phyloP scores from a whole-genome alignment of 2,329 filamentous ascomycete species.

The Drechslera avenae region DNA sequence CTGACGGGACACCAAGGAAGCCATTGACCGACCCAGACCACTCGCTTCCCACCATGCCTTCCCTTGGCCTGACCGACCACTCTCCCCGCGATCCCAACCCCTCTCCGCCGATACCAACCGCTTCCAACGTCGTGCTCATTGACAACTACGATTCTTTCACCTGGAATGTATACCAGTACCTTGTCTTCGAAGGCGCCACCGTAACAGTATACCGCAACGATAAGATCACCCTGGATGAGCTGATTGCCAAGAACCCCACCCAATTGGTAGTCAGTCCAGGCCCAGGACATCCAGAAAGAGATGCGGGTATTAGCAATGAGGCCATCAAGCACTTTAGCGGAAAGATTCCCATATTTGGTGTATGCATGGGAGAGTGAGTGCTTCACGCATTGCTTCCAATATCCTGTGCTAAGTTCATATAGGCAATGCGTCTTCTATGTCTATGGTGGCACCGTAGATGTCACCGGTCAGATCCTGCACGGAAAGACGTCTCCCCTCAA shows the following conservation, averaged over 20 bases:
- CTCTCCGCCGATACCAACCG: slow-evolving; percentile 73
- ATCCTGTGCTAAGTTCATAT: slow-evolving; percentile 7
- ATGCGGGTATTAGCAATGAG: slow-evolving; percentile 91
- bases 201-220: slow-evolving; percentile 94
- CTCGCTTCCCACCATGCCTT: slow-evolving; percentile 45
- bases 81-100: slow-evolving; percentile 84
- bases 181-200: slow-evolving; percentile 90
- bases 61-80: slow-evolving; percentile 70
- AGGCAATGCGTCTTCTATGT: slow-evolving; percentile 95
- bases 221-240: slow-evolving; percentile 81
- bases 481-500: slow-evolving; percentile 92
- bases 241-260: slow-evolving; percentile 83
- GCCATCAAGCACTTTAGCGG: slow-evolving; percentile 90
- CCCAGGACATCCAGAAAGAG: slow-evolving; percentile 87
- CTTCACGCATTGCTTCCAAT: background rate
- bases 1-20: background rate
- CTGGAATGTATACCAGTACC: slow-evolving; percentile 99
- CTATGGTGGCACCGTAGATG: slow-evolving; percentile 88
- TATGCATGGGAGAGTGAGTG: slow-evolving; percentile 95
- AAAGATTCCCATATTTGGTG: slow-evolving; percentile 94
- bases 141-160: slow-evolving; percentile 99
- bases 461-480: slow-evolving; percentile 94
- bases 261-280: slow-evolving; percentile 95
- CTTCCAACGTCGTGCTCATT: slow-evolving; percentile 90
- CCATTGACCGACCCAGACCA: background rate